Conservation (phyloP, 441 rosid genomes). For the Populus hybrid region DNA sequence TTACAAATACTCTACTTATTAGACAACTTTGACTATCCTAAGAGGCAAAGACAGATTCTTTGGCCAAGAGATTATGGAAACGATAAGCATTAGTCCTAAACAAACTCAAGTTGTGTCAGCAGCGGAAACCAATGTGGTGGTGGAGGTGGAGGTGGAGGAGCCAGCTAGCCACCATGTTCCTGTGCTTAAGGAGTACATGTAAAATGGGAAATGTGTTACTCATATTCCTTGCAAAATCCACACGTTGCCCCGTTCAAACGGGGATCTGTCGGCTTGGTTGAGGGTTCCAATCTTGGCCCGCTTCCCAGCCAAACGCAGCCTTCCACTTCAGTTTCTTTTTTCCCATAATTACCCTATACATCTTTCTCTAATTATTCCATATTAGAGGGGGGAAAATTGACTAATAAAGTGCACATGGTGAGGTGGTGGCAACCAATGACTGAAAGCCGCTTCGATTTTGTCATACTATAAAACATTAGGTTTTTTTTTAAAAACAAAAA, state of each 20-base stretch:
- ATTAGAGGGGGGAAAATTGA: background rate
- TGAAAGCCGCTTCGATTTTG: constrained; percentile 23
- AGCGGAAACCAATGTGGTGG: constrained; percentile 31
- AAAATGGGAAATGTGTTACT: constrained; percentile 19
- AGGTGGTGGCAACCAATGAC: constrained; percentile 26
- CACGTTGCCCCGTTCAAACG: constrained; percentile 28
- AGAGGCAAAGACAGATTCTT: background rate
- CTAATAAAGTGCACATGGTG: constrained; percentile 14
- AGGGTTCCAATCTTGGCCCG: constrained; percentile 24
- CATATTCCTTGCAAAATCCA: constrained; percentile 25
- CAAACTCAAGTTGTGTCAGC: constrained; percentile 14
- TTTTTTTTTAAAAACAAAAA: background rate
- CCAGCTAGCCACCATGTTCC: constrained; percentile 26
- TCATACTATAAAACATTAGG: constrained; percentile 17
- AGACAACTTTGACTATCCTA: background rate
- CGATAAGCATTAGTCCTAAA: background rate
- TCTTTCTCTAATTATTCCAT: background rate
- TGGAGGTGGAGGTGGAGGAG: constrained; percentile 39
- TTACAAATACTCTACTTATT: background rate
- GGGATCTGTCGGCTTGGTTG: constrained; percentile 49
- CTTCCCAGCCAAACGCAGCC: constrained; percentile 19
- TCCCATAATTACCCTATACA: constrained; percentile 1
- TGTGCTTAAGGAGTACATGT: constrained; percentile 17
- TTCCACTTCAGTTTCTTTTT: background rate
- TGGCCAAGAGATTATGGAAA: background rate